These are phyloP conservation scores for Vitis hybrid DNA, from an alignment of 177 flowering plant genomes.

Conservation along the genomic window DNA sequence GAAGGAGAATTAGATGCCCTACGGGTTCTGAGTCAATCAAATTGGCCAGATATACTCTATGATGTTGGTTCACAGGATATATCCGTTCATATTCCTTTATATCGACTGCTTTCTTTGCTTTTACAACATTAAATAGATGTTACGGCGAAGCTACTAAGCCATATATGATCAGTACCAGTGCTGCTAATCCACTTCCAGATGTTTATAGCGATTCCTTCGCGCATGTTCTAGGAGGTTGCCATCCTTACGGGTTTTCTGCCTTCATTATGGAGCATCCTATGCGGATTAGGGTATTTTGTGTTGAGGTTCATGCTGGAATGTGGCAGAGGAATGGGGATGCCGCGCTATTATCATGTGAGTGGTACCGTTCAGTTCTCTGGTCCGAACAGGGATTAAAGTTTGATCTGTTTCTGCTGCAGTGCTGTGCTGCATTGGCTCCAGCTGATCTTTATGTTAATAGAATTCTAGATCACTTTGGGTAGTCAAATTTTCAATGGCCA, in stretches of 20 bases:
- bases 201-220: conserved; percentile 46
- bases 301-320: conserved; percentile 93
- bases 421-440: conserved; percentile 97
- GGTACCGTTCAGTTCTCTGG: conserved; percentile 86
- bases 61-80: conserved; percentile 87
- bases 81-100: conserved; percentile 86
- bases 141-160: conserved; percentile 44
- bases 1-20: no score
- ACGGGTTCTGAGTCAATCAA: conserved; percentile 39
- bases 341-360: conserved; percentile 58
- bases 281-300: conserved; percentile 84
- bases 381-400: conserved; percentile 74
- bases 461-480: no score
- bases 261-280: conserved; percentile 92
- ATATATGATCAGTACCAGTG: conserved; percentile 11
- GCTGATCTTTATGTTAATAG: conserved; percentile 71
- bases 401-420: conserved; percentile 91
- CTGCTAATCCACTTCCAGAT: conserved; percentile 26
- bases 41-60: conserved; percentile 79
- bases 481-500: no score
- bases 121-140: conserved; percentile 54
- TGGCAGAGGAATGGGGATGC: conserved; percentile 95
- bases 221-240: conserved; percentile 59
- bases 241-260: conserved; percentile 84
- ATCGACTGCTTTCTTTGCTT: conserved; percentile 71